phyloP scores from a whole-genome alignment of 2,329 filamentous ascomycete genomes.

The Diaporthe helianthi region DNA sequence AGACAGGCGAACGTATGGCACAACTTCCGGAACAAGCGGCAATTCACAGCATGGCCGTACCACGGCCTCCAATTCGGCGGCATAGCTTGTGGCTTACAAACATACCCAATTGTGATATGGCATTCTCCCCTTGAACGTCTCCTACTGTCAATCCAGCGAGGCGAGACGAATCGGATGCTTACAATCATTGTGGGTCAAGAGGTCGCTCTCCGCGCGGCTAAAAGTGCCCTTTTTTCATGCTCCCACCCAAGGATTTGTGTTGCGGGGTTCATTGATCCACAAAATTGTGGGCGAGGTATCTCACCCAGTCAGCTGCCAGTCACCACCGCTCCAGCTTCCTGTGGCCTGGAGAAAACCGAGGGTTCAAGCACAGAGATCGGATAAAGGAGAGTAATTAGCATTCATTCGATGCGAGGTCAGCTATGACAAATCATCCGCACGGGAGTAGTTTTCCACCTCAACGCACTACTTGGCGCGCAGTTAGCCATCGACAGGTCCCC shows the following conservation, averaged over 20 bases:
- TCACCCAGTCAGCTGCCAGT: no score
- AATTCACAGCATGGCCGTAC: neutral
- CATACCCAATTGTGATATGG: neutral
- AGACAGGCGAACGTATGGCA: neutral
- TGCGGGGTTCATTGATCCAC: conserved; percentile 16
- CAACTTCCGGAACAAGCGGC: conserved; percentile 4
- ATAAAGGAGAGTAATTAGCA: neutral
- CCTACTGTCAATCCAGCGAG: neutral
- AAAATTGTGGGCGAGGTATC: conserved; percentile 4
- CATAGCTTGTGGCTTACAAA: conserved; percentile 7
- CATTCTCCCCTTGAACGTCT: neutral
- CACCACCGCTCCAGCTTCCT: neutral
- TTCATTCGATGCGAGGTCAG: neutral
- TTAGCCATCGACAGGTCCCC: neutral
- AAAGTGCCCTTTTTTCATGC: conserved; percentile 11
- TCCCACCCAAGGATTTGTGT: conserved; percentile 13
- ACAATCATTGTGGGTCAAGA: neutral
- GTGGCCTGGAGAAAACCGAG: neutral
- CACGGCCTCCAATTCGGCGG: neutral
- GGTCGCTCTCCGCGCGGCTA: conserved; percentile 24
- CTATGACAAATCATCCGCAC: neutral
- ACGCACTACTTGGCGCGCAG: neutral
- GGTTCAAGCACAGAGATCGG: neutral
- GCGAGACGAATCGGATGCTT: conserved; percentile 18
- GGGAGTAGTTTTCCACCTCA: neutral